A percentile compares a stretch with the other conserved stretches of the same genome.
Conservation (phyloP, 805 yeast genomes). For the Candida xiaguanensis region DNA sequence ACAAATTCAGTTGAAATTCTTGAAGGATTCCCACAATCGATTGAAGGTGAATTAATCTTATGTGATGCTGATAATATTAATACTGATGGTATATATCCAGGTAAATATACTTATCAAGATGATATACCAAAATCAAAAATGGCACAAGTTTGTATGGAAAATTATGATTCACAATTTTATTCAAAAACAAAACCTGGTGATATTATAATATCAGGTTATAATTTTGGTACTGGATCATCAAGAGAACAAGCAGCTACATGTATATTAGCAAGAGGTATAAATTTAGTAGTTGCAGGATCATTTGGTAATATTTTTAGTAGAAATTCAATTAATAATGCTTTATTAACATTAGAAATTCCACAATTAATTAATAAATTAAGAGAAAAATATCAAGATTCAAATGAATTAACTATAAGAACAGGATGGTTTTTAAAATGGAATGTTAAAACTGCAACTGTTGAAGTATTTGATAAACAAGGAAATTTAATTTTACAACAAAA, state of each 20-base stretch:
- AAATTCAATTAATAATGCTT: constrained; percentile 94
- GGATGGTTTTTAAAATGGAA: constrained; percentile 94
- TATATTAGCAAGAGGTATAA: constrained; percentile 88
- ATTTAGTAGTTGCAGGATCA: constrained; percentile 92
- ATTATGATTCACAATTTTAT: constrained; percentile 89
- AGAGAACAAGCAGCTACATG: constrained; percentile 99
- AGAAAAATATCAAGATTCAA: constrained; percentile 51
- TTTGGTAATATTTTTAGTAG: constrained; percentile 96
- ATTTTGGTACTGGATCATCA: constrained; percentile 97
- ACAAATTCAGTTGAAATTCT: constrained; percentile 59
- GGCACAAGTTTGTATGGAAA: constrained; percentile 99
- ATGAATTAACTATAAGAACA: constrained; percentile 88
- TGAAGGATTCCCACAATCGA: constrained; percentile 85
- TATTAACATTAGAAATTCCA: constrained; percentile 91
- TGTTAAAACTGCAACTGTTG: constrained; percentile 77
- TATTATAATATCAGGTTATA: constrained; percentile 86
- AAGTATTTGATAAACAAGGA: constrained; percentile 64
- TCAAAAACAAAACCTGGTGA: constrained; percentile 81
- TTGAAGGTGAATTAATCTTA: constrained; percentile 86
- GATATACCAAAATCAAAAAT: constrained; percentile 90
- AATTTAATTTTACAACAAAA: constrained; percentile 70
- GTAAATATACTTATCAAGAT: constrained; percentile 98
- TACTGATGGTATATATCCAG: constrained; percentile 98
- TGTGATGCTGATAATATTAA: constrained; percentile 97
- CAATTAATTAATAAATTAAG: constrained; percentile 75